These are phyloP conservation scores for Tulasnella sp. DNA, from an alignment of 768 basidiomycete genomes.

Conservation along the genomic window DNA sequence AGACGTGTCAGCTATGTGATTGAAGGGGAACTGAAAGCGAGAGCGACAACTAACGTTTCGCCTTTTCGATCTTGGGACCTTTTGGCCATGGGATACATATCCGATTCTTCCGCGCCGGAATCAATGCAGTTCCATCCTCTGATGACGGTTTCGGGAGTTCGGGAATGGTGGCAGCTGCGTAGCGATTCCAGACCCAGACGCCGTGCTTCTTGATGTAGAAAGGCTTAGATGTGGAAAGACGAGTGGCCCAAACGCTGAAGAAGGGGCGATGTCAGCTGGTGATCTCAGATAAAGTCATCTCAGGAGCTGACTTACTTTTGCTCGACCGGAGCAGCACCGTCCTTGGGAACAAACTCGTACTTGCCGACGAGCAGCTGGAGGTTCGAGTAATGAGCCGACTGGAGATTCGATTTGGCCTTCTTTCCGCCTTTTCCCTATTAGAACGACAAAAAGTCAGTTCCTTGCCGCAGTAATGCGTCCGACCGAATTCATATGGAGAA, in stretches of 20 bases:
- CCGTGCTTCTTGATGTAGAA: slow-evolving; percentile 45
- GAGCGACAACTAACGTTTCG: slow-evolving; percentile 14
- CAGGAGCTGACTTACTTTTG: slow-evolving; percentile 27
- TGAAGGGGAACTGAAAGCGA: too few relatives aligned
- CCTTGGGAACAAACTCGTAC: slow-evolving; percentile 43
- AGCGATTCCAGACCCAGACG: slow-evolving; percentile 63
- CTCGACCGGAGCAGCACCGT: slow-evolving; percentile 2
- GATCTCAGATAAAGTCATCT: neutral
- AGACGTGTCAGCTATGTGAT: slow-evolving; percentile 17
- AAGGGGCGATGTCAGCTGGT: neutral
- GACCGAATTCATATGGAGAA: slow-evolving; percentile 20
- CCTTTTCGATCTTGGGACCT: neutral
- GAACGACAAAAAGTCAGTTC: slow-evolving; percentile 7
- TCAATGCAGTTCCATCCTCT: slow-evolving; percentile 32
- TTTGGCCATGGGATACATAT: slow-evolving; percentile 65
- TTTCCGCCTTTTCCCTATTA: slow-evolving; percentile 25
- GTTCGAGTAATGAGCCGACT: slow-evolving; percentile 62
- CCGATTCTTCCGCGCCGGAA: slow-evolving; percentile 27
- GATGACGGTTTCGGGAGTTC: neutral
- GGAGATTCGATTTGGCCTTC: slow-evolving; percentile 29
- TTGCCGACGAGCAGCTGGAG: slow-evolving; percentile 71
- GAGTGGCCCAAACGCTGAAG: slow-evolving; percentile 64
- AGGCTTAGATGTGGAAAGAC: slow-evolving; percentile 51
- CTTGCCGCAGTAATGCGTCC: neutral
- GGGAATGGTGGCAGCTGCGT: slow-evolving; percentile 56